Evolutionary conservation across 495 filamentous ascomycete species (phyloP), one percentile per base, ranked within the genome.

Genomic region (Coniosporium apollinis): DNA sequence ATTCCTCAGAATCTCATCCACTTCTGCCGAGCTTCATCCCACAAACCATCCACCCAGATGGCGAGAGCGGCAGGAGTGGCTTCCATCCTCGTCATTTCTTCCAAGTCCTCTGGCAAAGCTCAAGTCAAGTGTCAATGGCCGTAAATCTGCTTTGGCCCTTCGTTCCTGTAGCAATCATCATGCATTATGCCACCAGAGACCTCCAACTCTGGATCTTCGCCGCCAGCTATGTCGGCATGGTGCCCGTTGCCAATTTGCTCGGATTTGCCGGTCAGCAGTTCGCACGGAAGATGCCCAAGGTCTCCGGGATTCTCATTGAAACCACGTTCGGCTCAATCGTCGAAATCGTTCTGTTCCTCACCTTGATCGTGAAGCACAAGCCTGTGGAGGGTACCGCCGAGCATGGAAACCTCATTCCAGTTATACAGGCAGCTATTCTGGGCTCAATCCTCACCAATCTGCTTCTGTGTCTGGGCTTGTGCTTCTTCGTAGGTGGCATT

Each of bases 141-240:
- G 60, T 65, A 22, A 68, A 68, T 37, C 48, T 67, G 32, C 58
- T 68, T 13, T 68, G 64, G 57, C 67, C 72, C 3, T 62, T 74
- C 20, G 58, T 75, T 7, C 60, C 64, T 11, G 58, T 64, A 19
- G 58, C 58, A 15, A 57, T 74, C 21, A 66, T 65, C 11, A 52
- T 69, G 17, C 48, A 57, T 22, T 65, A 43, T 28, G 56, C 69
- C 26, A 62, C 66, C 36, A 51, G n/a, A n/a, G 18, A 30, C n/a
- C 13, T 16, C n/a, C 28, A 30, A 6, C 14, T 30, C 28, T 4
- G 28, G 28, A 30, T 30, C 28, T 30, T 30, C n/a, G 28, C 18
- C 28, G 28, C 28, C 28, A 30, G 28, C 28, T 30, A 30, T 16
- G n/a, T 30, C n/a, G 28, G 13, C 14, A 30, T 30, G 28, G n/a